Evolutionary conservation across 768 basidiomycete genomes (phyloP), one percentile per base, ranked within the genome.

Genomic region (Dictyophora rubrovolvata): DNA sequence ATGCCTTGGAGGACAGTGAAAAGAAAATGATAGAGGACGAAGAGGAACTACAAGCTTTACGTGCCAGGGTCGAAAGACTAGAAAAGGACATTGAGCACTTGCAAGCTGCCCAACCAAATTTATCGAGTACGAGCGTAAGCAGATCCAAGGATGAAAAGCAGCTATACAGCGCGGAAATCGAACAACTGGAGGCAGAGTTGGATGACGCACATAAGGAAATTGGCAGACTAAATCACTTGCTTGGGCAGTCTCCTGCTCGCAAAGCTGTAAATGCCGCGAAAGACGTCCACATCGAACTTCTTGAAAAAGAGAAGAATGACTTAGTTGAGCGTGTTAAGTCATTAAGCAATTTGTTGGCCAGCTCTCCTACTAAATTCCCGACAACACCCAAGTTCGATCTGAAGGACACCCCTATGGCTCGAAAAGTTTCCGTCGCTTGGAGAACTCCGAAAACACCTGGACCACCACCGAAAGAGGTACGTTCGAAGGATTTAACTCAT

Each of bases 181-280:
- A 84, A 60, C 79, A 74, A 0, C 74, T 93, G 54, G 89, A 93
- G 68, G 74, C 75, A 1, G 89, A 92, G 64, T 78, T 93, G 48
- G 87, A 89, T 59, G 77, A 81, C 0, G 89, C 91, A 0, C 76
- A 89, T 66, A 81, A 73, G 65, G 88, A 92, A 68, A 85, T 90
- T 60, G 85, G 84, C 0, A 78, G 81, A 42, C 72, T 93, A 48
- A 79, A 77, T n/a, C 76, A 80, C 0, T 66, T 87, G 34, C 73
- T 92, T 48, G 78, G 77, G 33, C 85, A 88, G 62, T 89, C 85
- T 18, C 87, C 86, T 16, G 84, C 83, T 56, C 79, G 84, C 12
- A 86, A 85, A 65, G 87, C 90, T 0, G 81, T 93, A 59, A 86
- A 88, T 21, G 82, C 80, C 62, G 86, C 85, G 17, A 86, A 85